A percentile compares a stretch with the other conserved stretches of the same genome.
These are phyloP conservation scores for Fusarium keratoplasticum DNA, from an alignment of 2,329 filamentous ascomycete genomes.

Conservation along the genomic window DNA sequence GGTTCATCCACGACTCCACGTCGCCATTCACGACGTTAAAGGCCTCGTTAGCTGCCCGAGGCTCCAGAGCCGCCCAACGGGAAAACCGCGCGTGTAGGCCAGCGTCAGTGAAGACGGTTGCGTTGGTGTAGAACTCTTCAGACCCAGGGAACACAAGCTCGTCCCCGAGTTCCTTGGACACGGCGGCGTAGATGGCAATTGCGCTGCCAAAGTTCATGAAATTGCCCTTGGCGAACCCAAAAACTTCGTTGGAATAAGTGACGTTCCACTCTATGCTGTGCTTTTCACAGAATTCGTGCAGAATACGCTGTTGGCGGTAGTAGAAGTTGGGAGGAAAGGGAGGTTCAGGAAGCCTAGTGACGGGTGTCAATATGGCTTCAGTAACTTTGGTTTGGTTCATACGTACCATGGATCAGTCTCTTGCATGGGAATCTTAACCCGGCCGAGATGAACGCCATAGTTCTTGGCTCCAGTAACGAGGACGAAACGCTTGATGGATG, in stretches of 20 bases:
- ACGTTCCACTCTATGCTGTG: neutral
- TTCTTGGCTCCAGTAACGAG: constrained; percentile 8
- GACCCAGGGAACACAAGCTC: neutral
- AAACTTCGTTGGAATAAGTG: constrained; percentile 19
- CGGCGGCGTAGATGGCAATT: neutral
- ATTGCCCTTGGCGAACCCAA: constrained; percentile 18
- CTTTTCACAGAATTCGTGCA: neutral
- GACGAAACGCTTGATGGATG: constrained; percentile 4
- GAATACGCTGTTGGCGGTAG: neutral
- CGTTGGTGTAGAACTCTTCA: neutral
- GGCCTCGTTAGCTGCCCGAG: neutral
- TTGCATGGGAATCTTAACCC: constrained; percentile 8
- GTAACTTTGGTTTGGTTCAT: neutral
- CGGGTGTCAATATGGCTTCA: neutral
- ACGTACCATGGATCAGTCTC: constrained; percentile 12
- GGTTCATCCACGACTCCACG: neutral
- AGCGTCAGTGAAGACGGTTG: neutral
- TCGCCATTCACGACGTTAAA: neutral
- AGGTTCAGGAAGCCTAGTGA: neutral
- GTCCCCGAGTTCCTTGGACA: neutral
- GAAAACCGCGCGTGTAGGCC: neutral
- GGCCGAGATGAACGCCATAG: constrained; percentile 13
- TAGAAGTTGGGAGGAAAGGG: constrained; percentile 22
- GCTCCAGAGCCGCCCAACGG: neutral
- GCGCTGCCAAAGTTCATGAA: constrained; percentile 22